Conservation (phyloP, 371 early-diverging fungal genomes). For the Rhizopus microsporus region DNA sequence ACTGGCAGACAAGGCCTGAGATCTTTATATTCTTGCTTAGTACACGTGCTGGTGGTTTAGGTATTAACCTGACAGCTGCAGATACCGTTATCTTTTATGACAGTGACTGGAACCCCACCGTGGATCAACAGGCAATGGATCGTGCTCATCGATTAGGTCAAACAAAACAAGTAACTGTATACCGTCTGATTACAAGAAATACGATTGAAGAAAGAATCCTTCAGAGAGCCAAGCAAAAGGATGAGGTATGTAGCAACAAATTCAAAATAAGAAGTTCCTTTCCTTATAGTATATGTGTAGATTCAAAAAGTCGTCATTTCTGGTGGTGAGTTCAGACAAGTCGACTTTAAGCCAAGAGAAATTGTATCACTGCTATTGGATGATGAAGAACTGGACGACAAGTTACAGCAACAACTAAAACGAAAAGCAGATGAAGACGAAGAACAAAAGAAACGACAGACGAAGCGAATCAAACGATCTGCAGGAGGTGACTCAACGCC, state of each 20-base stretch:
- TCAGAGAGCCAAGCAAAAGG: constrained; percentile 92
- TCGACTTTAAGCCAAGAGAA: constrained; percentile 86
- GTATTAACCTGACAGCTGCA: constrained; percentile 99
- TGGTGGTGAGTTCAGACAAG: constrained; percentile 85
- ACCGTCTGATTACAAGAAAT: constrained; percentile 86
- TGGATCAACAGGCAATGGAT: constrained; percentile 98
- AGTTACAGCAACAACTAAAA: constrained; percentile 60
- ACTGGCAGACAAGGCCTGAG: constrained; percentile 90
- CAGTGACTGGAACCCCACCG: constrained; percentile 98
- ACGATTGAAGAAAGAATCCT: constrained; percentile 94
- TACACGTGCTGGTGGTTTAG: constrained; percentile 99
- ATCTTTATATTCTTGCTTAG: constrained; percentile 97
- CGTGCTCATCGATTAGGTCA: constrained; percentile 98
- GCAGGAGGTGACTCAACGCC: constrained; percentile 31
- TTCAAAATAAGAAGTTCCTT: not conserved
- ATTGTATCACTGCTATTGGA: constrained; percentile 86
- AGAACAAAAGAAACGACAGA: constrained; percentile 34
- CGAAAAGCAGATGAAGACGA: constrained; percentile 64
- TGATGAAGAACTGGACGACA: constrained; percentile 68
- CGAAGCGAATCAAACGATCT: constrained; percentile 37
- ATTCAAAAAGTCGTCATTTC: constrained; percentile 98
- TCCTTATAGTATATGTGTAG: constrained; percentile 8
- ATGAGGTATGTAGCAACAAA: constrained; percentile 52
- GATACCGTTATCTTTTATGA: constrained; percentile 99
- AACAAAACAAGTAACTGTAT: constrained; percentile 94